Percentiles rank a stretch among this genome's conserved stretches.
phyloP scores from a whole-genome alignment of 306 rosid genomes.

The apple (Malus domestica) region DNA sequence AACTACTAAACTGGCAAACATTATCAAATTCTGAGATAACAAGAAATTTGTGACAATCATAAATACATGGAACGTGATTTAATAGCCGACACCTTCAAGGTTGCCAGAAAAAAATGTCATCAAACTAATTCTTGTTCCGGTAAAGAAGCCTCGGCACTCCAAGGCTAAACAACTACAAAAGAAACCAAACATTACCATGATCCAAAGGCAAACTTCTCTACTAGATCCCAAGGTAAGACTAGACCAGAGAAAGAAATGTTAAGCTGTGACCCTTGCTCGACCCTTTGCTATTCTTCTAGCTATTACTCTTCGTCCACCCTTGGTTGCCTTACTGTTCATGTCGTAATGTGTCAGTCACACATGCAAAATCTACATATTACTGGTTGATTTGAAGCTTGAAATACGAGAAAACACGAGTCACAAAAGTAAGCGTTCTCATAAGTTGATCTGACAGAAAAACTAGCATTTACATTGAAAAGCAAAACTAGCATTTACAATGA shows the following conservation, averaged over 20 bases:
- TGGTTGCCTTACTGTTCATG: conserved; percentile 86
- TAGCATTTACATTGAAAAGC: not conserved
- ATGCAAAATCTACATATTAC: not conserved
- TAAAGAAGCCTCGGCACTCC: not conserved
- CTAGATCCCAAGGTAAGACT: conserved; percentile 6
- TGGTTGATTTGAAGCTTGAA: not conserved
- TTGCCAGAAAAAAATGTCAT: not conserved
- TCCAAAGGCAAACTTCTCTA: conserved; percentile 6
- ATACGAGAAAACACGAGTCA: not conserved
- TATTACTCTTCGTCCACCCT: conserved; percentile 84
- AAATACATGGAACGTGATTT: not conserved
- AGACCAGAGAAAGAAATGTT: conserved; percentile 22
- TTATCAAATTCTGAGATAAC: not conserved
- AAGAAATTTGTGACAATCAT: not conserved
- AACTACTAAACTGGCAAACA: not conserved
- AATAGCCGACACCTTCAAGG: not conserved
- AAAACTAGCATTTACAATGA: not conserved
- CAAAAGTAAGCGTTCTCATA: not conserved
- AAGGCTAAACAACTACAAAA: not conserved
- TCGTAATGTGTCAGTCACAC: conserved; percentile 7
- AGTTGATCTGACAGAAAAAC: not conserved
- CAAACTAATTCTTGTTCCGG: not conserved
- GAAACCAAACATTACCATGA: not conserved
- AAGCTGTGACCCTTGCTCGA: conserved; percentile 81
- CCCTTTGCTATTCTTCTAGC: conserved; percentile 91